Base-by-base conservation (phyloP, 2,329 filamentous ascomycete genomes). In the Diaporthe capsici region DNA sequence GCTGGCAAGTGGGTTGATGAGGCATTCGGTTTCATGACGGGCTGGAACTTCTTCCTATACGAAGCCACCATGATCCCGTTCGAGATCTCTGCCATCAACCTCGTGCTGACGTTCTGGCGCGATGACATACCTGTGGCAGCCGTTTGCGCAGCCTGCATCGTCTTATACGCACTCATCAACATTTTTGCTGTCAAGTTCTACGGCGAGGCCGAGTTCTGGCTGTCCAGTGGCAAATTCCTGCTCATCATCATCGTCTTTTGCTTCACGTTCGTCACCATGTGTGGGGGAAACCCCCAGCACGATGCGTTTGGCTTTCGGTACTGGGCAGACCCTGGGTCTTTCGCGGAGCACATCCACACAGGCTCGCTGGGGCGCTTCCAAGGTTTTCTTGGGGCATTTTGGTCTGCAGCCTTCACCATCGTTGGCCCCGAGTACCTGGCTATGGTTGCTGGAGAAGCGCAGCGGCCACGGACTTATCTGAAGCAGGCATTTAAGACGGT, bases 181-280 rank as follows among this genome's bases (percentile, higher is more conserved):
- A 80, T 94, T 49, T 89, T 94, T 76, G 91, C 91, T 34, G 92
- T 94, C 51, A 88, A 90, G 77, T 91, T 85, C 84, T 94, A 92
- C 78, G 92, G 93, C 77, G 92, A 94, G 81, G 90, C 92, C 12
- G 94, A 96, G 81, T 96, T 96, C 79, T 92, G 89, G 89, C 85
- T 92, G 2, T 89, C 90, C 2, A 85, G 84, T 51, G 91, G 91
- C 77, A 94, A 94, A 81, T 87, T 94, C 49, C 82, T 94, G 28
- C 86, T 94, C 63, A 93, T 93, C 78, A 85, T 92, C 74, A 90
- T 92, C 10, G 86, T 94, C 73, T 92, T 95, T 81, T 85, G 88
- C 80, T 95, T 93, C 83, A 95, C 94, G 20, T 94, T 96, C 81
- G 88, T 96, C 79, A 92, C 91, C 61, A 95, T 95, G 92, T 86